Evolutionary conservation across 345 rosid genomes (phyloP).

Genomic region (Turnera subulata): DNA sequence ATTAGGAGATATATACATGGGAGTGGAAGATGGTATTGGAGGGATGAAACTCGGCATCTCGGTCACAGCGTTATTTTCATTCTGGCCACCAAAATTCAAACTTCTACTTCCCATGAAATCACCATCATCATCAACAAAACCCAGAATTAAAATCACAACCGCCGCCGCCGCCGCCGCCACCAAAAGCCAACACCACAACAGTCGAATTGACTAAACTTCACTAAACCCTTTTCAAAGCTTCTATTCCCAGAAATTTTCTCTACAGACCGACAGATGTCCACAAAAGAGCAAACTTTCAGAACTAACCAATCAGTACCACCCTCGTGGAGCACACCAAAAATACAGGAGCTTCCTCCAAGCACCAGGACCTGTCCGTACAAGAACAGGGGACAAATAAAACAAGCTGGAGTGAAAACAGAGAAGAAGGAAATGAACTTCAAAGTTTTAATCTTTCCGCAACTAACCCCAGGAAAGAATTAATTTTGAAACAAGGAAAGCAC

Average conservation of each 20-base stretch:
- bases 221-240: too few species aligned
- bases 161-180: background rate
- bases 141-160: too few species aligned
- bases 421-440: background rate
- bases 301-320: background rate
- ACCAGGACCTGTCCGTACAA: background rate
- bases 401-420: background rate
- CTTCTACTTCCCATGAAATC: constrained; percentile 42
- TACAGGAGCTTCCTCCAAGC: background rate
- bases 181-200: constrained; percentile 5
- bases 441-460: background rate
- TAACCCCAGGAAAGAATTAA: too few species aligned
- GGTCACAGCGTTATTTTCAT: constrained; percentile 31
- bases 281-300: too few species aligned
- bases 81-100: constrained; percentile 30
- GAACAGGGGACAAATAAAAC: too few species aligned
- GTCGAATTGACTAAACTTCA: background rate
- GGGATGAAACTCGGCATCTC: constrained; percentile 58
- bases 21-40: constrained; percentile 34
- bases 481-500: too few species aligned
- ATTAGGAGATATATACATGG: constrained; percentile 28
- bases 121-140: constrained; percentile 23
- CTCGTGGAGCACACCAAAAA: background rate
- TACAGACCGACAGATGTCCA: background rate
- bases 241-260: too few species aligned